phyloP scores from a whole-genome alignment of 768 basidiomycete genomes.

The Suillus americanus region DNA sequence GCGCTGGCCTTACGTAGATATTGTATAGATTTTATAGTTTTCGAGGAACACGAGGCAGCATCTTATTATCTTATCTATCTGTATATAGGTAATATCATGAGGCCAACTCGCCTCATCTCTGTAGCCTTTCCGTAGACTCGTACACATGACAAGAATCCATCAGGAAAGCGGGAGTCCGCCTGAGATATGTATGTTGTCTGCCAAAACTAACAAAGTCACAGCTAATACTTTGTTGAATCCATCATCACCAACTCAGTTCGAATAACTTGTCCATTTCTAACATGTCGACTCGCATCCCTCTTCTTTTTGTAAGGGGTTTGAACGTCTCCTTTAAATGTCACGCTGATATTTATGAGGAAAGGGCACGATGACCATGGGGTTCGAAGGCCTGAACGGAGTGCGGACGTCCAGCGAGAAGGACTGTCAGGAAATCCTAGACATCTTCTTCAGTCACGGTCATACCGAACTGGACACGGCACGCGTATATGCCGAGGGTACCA shows the following conservation, averaged over 20 bases:
- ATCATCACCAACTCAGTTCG: neutral
- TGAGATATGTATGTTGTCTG: neutral
- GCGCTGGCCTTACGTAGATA: neutral
- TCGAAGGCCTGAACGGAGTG: constrained; percentile 40
- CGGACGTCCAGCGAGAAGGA: constrained; percentile 35
- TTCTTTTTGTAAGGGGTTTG: constrained; percentile 6
- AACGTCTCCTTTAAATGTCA: too few relatives aligned
- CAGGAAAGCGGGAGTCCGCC: neutral
- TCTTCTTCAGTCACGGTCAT: constrained; percentile 42
- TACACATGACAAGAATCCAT: constrained; percentile 3
- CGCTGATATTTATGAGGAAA: constrained; percentile 12
- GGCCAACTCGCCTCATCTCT: neutral
- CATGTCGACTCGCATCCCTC: constrained; percentile 10
- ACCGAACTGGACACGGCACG: constrained; percentile 53
- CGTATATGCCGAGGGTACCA: constrained; percentile 51
- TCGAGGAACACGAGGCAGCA: neutral
- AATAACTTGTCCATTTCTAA: neutral
- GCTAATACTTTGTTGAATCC: neutral
- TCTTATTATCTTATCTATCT: neutral
- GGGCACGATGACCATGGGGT: constrained; percentile 53
- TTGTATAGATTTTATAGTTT: neutral
- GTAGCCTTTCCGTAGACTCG: neutral
- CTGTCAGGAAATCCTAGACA: constrained; percentile 45
- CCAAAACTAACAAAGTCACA: neutral
- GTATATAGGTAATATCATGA: neutral